Evolutionary conservation across 495 filamentous ascomycete genomes (phyloP), one percentile per base, ranked within the genome.

Genomic region (Lepraria neglecta): DNA sequence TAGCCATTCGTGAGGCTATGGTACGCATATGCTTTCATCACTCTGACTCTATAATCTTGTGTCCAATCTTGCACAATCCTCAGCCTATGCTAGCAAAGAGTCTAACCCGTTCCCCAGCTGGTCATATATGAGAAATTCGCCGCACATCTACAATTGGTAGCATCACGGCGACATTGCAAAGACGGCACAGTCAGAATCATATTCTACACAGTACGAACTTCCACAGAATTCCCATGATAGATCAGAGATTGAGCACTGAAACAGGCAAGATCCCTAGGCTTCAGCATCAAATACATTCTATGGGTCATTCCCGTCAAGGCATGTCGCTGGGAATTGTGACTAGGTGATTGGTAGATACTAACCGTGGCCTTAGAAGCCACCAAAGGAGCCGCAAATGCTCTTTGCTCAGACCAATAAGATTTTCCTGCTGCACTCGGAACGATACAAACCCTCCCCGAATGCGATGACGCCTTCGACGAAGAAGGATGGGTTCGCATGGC

Each of bases 341-440:
- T 7, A 38, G 12, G 7, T 38, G 35, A 7, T 6, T 7, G 12
- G 35, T 7, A 38, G 35, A 38, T 38, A 11, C 35, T 38, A 6
- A 38, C 7, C 12, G 35, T 10, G 35, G 9, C 9, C 12, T 38
- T 12, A 38, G 35, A 38, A 12, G 12, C 5, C 15, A 7, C 31
- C 6, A 11, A 14, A 5, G 3, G 17, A 35, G 2, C 51, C 51
- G 11, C 28, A 54, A 38, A 28, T 54, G 28, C 51, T 31, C 6
- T 54, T 54, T 31, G 51, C 51, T 1, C 51, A 54, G 19, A 54
- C 51, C 9, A 54, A 54, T 14, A 54, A 54, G 17, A 28, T n/a
- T 10, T 54, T 38, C n/a, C 5, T 33, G 7, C 17, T 54, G 0
- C 51, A 38, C 6, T 35, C 51, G 5, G 51, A 35, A 33, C 51